Conservation (phyloP, 2,329 filamentous ascomycete genomes). For the Thielaviopsis populi region DNA sequence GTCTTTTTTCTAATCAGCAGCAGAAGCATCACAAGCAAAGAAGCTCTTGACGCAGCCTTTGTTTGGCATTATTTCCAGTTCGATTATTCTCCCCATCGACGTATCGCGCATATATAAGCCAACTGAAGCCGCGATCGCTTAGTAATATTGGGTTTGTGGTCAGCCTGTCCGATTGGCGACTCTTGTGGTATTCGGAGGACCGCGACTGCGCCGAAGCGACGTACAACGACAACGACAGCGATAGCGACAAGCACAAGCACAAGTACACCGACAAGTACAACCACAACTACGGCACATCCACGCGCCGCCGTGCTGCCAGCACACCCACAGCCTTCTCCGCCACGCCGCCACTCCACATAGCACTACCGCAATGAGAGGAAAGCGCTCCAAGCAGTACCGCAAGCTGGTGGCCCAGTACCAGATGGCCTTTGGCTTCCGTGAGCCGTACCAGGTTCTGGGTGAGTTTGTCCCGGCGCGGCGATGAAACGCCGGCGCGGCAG, state of each 20-base stretch:
- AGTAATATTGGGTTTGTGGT: background rate
- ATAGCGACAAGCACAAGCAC: too few relatives aligned
- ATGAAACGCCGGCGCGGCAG: too few relatives aligned
- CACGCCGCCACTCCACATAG: background rate
- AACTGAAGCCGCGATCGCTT: too few relatives aligned
- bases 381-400: conserved; percentile 40
- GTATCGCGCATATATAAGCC: too few relatives aligned
- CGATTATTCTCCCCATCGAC: too few relatives aligned
- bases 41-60: too few relatives aligned
- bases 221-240: background rate
- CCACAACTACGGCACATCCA: background rate
- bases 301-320: background rate
- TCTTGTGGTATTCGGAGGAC: background rate
- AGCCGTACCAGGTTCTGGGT: conserved; percentile 83
- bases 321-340: background rate
- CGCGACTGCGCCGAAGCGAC: background rate
- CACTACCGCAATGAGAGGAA: conserved; percentile 31
- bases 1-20: too few relatives aligned
- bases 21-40: too few relatives aligned
- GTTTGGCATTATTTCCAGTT: too few relatives aligned
- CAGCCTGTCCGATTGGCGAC: background rate
- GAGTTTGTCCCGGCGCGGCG: conserved; percentile 20
- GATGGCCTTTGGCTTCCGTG: conserved; percentile 75
- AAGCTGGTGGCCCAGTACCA: conserved; percentile 93
- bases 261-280: background rate